Evolutionary conservation across 2,329 filamentous ascomycete species (phyloP), one percentile per base, ranked within the genome.

Genomic region (Aspergillus quadrilineatus): DNA sequence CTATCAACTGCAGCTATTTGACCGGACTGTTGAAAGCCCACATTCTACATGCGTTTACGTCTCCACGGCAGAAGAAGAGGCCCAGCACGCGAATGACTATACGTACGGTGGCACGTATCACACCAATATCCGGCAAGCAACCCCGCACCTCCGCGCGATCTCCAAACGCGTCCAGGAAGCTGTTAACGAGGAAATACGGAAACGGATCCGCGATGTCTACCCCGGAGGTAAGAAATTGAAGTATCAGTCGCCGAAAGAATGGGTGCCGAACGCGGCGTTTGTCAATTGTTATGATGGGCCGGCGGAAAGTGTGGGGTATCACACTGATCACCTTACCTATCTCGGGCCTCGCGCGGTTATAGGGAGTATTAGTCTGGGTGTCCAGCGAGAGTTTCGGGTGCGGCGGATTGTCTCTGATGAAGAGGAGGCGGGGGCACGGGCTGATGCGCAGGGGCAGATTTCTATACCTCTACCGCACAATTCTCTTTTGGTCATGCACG

Each of bases 381-480:
- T 97, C 0, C 87, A 91, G n/a, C 83, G 94, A 8, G 92, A 97
- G 71, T 97, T 99, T 67, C 88, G 94, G 5, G 89, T 97, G 0
- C 86, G 93, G 26, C 83, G 85, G 36, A 84, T 95, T 53, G 75
- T 92, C 10, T 85, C 89, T 5, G 50, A 50, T 2, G 73, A 76
- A 53, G 76, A 78, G 30, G 52, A 48, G 29, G 54, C 68, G 0
- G 29, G 58, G 50, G 49, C 59, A 9, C 67, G 68, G 10, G 77
- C 82, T 1, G 88, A 94, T 61, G 80, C 82, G 0, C 85, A 89
- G 67, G 93, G 92, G 4, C 92, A 96, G 69, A 93, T 97, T 57
- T 86, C 91, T 1, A 94, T 97, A 43, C 91, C 97, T 65, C 84
- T 97, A 0, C 93, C 93, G 0, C 94, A 97, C 73, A 97, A 97